These are phyloP conservation scores for Cichorium intybus DNA, from an alignment of 140 eudicot species.

Conservation along the genomic window DNA sequence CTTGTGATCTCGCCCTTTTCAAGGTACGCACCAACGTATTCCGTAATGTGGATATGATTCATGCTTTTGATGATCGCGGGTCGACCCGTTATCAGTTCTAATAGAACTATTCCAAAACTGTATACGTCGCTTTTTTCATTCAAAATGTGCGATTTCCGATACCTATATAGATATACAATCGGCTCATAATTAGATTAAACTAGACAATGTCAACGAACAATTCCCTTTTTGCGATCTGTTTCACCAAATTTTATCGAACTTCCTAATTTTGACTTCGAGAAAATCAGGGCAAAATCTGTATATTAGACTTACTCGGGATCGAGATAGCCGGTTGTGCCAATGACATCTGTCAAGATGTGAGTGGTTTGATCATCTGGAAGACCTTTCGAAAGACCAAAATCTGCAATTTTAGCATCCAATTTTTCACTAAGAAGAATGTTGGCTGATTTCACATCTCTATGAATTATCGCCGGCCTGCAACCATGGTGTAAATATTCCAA, in stretches of 20 bases:
- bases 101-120: slow-evolving; percentile 36
- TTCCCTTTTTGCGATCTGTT: no score
- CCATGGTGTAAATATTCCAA: slow-evolving; percentile 45
- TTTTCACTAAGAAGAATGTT: slow-evolving; percentile 33
- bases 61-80: slow-evolving; percentile 28
- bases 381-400: slow-evolving; percentile 40
- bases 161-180: slow-evolving; percentile 19
- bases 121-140: slow-evolving; percentile 44
- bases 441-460: slow-evolving; percentile 40
- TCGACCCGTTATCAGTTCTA: slow-evolving; percentile 34
- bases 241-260: no score
- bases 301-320: slow-evolving; percentile 50
- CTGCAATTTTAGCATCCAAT: slow-evolving; percentile 39
- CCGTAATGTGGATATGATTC: slow-evolving; percentile 25
- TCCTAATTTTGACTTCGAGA: no score
- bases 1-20: slow-evolving; percentile 27
- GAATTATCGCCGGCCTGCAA: slow-evolving; percentile 42
- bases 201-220: no score
- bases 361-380: slow-evolving; percentile 30
- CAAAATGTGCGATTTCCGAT: slow-evolving; percentile 28
- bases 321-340: slow-evolving; percentile 40
- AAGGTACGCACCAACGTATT: slow-evolving; percentile 24
- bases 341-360: slow-evolving; percentile 21
- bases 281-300: no score
- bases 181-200: no score